Percentiles rank a stretch among this genome's conserved stretches.
phyloP scores from a whole-genome alignment of 2,329 filamentous ascomycete genomes.

The Phoma sp. region DNA sequence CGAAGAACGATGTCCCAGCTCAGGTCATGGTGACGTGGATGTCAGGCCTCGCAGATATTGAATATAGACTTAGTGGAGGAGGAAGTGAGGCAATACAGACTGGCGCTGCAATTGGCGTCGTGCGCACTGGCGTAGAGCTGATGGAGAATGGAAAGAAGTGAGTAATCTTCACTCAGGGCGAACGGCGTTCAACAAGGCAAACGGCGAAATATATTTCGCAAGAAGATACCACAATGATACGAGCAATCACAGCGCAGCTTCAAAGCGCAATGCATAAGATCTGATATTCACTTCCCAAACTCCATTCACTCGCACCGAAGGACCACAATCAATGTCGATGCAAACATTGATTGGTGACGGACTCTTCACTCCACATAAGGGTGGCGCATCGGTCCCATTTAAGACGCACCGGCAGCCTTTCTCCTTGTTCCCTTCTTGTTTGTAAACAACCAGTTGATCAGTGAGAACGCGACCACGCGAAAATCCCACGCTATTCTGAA shows the following conservation, averaged over 20 bases:
- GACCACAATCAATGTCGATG: neutral
- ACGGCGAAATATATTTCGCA: neutral
- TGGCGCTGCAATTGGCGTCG: constrained; percentile 86
- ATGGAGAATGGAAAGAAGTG: constrained; percentile 39
- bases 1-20: constrained; percentile 80
- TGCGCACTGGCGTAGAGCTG: constrained; percentile 84
- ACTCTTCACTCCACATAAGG: too few relatives aligned
- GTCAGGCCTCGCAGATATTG: constrained; percentile 87
- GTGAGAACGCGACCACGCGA: constrained; percentile 12
- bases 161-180: neutral
- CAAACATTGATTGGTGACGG: neutral
- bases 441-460: constrained; percentile 13
- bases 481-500: constrained; percentile 16
- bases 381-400: too few relatives aligned
- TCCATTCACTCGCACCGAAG: neutral
- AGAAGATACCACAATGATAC: constrained; percentile 12
- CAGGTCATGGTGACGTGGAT: constrained; percentile 92
- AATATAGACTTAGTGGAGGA: constrained; percentile 87
- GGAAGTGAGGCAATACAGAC: constrained; percentile 90
- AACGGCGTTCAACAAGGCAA: constrained; percentile 6
- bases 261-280: neutral
- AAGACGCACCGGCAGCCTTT: too few relatives aligned
- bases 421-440: neutral
- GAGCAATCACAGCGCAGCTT: constrained; percentile 3
- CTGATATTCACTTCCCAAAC: neutral